These are phyloP conservation scores for Zychaea mexicana DNA, from an alignment of 371 early-diverging fungal genomes.

Conservation along the genomic window DNA sequence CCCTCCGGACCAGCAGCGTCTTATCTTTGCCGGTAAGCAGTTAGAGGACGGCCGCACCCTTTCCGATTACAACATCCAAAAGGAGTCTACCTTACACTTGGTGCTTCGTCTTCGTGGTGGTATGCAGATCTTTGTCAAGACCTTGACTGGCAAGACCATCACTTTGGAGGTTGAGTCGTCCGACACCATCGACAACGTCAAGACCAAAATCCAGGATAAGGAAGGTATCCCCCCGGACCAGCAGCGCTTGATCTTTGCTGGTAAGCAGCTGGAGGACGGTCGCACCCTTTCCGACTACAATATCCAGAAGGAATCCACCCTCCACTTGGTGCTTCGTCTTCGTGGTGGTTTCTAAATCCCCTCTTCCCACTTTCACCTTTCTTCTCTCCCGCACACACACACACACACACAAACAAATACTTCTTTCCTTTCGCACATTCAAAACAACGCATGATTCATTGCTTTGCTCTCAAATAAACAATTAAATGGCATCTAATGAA, in stretches of 20 bases:
- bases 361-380: neutral
- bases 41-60: conserved; percentile 84
- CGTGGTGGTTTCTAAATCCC: conserved; percentile 81
- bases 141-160: conserved; percentile 92
- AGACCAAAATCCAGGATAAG: conserved; percentile 97
- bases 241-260: conserved; percentile 99
- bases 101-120: conserved; percentile 92
- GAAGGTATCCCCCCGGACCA: conserved; percentile 99
- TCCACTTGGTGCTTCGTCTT: conserved; percentile 98
- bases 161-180: conserved; percentile 90
- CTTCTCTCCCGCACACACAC: neutral
- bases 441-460: neutral
- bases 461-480: neutral
- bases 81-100: conserved; percentile 89
- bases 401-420: neutral
- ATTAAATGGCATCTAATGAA: neutral
- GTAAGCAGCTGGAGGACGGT: conserved; percentile 99
- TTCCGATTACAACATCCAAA: conserved; percentile 72
- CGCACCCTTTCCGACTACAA: conserved; percentile 88
- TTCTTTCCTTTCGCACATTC: neutral
- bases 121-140: conserved; percentile 57
- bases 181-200: conserved; percentile 72
- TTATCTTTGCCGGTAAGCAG: conserved; percentile 88
- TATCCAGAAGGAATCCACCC: conserved; percentile 97
- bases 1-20: conserved; percentile 86